phyloP scores from a whole-genome alignment of 257 asterid species.

The Scutellaria baicalensis region DNA sequence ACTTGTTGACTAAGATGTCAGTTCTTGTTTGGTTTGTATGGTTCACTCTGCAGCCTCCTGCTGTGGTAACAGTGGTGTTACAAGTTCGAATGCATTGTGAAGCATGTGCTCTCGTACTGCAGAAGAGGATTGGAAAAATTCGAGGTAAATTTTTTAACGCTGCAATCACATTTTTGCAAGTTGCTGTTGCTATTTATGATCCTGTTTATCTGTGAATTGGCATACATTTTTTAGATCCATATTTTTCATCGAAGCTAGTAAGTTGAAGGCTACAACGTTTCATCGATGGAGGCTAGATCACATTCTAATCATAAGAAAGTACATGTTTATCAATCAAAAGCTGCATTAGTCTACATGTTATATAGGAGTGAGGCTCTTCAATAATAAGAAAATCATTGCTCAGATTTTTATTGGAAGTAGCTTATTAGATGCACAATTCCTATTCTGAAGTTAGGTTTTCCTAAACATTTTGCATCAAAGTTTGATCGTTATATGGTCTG shows the following conservation, averaged over 20 bases:
- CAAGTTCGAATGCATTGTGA: slow-evolving; percentile 85
- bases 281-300: neutral
- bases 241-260: neutral
- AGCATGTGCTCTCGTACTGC: slow-evolving; percentile 79
- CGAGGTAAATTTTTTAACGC: slow-evolving; percentile 47
- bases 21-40: too few species aligned
- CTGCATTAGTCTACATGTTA: neutral
- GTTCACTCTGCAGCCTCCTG: slow-evolving; percentile 47
- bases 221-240: neutral
- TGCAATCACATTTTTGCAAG: neutral
- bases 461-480: too few species aligned
- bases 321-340: neutral
- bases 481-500: too few species aligned
- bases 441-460: too few species aligned
- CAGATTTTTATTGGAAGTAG: too few species aligned
- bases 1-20: neutral
- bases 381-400: too few species aligned
- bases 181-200: neutral
- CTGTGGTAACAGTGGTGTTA: slow-evolving; percentile 52
- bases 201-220: neutral
- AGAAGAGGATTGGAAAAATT: slow-evolving; percentile 56
- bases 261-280: neutral
- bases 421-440: too few species aligned
- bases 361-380: too few species aligned
- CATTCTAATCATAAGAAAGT: neutral